Base-by-base conservation (phyloP, 768 basidiomycete species). In the Mycena olivaceomarginata region DNA sequence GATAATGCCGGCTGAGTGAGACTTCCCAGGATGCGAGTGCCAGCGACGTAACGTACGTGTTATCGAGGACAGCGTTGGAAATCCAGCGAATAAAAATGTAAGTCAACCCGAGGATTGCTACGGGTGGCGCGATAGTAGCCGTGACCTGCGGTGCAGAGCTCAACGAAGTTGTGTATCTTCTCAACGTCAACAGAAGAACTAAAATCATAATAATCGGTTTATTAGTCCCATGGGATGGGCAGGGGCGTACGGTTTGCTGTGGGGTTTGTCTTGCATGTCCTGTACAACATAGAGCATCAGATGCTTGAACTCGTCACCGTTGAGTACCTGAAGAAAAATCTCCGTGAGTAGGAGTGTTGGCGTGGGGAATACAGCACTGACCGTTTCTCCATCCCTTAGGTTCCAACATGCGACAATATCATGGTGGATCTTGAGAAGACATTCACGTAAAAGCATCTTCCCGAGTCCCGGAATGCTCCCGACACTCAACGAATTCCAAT, bases 271-370 rank as follows among this genome's bases (percentile, higher is more conserved):
- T 41, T n/a, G 15, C 51, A 68, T 56, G 31, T 68, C 67, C 25
- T 68, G 48, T 1, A 68, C 67, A 5, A 68, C 51, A 13, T 39
- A 68, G 16, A 68, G 16, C 67, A 68, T 68, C 15, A 70, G 57
- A 46, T 70, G 68, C 25, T 70, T 70, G 40, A 70, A 70, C 13
- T 70, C 68, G 4, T 60, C 57, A 43, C 57, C 56, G 18, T 59
- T 70, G 18, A 70, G 40, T 13, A 70, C 22, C 68, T 70, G 40
- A 41, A 40, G 16, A 20, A 20, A 2, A 41, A 62, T 40, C 39
- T 43, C 40, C 13, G 12, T 62, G n/a, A n/a, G n/a, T n/a, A n/a
- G n/a, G n/a, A n/a, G n/a, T n/a, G n/a, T n/a, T n/a, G n/a, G n/a
- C 39, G 1, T 1, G 37, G 20, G 40, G 39, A 22, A 62, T 31